Base-by-base conservation (phyloP, 1,139 yeast genomes). In the Petasospora fabianii region DNA sequence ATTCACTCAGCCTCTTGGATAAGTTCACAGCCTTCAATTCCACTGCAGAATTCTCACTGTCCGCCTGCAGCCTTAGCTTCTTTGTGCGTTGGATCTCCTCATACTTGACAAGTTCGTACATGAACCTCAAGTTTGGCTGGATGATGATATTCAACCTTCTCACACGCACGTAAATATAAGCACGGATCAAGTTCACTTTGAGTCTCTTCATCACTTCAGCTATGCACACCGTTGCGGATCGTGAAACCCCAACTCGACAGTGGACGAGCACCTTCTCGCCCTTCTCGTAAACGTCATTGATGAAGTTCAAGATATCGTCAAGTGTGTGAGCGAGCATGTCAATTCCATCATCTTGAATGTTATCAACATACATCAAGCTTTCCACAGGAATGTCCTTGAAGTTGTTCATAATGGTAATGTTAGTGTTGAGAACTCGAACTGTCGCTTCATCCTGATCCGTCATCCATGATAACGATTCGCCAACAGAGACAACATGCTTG, bases 231-330 rank as follows among this genome's bases (percentile, higher is more conserved):
- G 95, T 80, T 0, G 96, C 97, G 17, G 94, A 83, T 41, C 97
- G 68, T 0, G 95, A 85, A 5, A 88, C 97, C 1, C 97, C 97
- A 41, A 85, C 95, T 55, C 87, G 80, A 58, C 97, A 88, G 58
- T 88, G 96, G 14, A 86, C 87, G 39, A 88, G 64, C 0, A 86
- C 80, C 28, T 71, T 77, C 32, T 70, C 75, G 22, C 53, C 58
- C 2, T 54, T 48, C 22, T 57, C 40, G 46, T 64, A 59, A 28
- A 68, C 65, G 20, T 61, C 62, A 26, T 71, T 69, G 29, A 73
- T 67, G 44, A 73, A 73, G 0, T 63, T 54, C 32, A 73, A 53
- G 4, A 71, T 65, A 32, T 66, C 65, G 22, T 61, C 59, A 30
- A 73, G 53, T 17, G 71, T 71, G 21, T 60, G 59, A 0, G 73